Evolutionary conservation across 2,329 filamentous ascomycete genomes (phyloP), one percentile per base, ranked within the genome.

Genomic region (Fusarium sp.): DNA sequence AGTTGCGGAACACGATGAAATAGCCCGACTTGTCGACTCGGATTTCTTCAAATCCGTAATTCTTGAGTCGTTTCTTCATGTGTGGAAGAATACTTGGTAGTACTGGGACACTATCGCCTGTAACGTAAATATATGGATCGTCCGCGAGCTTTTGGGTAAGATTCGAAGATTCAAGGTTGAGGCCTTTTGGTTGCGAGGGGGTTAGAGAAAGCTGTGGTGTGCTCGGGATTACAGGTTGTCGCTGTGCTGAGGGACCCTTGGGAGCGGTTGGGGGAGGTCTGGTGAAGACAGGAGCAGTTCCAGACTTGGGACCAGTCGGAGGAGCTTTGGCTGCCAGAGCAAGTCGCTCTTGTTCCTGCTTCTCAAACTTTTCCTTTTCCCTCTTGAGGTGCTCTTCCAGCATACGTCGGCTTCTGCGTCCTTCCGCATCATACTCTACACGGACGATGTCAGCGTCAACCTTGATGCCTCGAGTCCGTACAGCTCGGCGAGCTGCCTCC

Each of bases 371-470:
- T 66, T 90, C 89, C 70, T 89, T 89, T 71, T 91, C 91, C 69
- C 89, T 90, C 76, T 90, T 92, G 64, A 98, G 86, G 35, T 91
- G 89, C 63, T 90, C 90, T 68, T 95, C 91, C 44, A 98, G 88
- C 85, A 97, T 90, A 61, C 91, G 91, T 61, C 91, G 89, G 78
- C 95, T 97, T 79, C 93, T 92, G 65, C 91, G 89, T 9, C 96
- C 95, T 79, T 98, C 95, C 3, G 94, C 91, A 83, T 99, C 96
- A 73, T 95, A 92, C 78, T 97, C 92, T 11, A 98, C 95, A 73
- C 90, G 91, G 64, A 99, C 91, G 16, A 89, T 86, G 70, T 92
- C 89, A 35, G 91, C 87, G 60, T 96, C 95, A 75, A 98, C 92
- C 70, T 93, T 91, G 79, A 93, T 91, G 24, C 93, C 92, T 73